A percentile compares a stretch with the other conserved stretches of the same genome.
phyloP scores from a whole-genome alignment of 495 filamentous ascomycete genomes.

The Neurospora sublineolata region DNA sequence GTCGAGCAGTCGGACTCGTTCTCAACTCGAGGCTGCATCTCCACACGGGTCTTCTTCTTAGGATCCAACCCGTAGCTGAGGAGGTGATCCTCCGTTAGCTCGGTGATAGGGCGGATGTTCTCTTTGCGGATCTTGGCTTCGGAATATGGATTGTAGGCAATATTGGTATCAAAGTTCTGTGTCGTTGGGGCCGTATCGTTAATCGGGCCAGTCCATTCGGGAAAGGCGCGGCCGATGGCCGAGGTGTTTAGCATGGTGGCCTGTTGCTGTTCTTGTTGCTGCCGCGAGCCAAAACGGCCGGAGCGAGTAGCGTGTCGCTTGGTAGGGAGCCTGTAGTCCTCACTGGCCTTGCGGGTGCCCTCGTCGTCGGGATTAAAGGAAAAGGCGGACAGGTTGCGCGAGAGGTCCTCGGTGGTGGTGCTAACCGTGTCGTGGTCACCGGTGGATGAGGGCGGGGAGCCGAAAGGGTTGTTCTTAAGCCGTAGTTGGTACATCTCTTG shows the following conservation, averaged over 20 bases:
- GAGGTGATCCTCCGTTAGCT: conserved; percentile 12
- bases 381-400: conserved; percentile 29
- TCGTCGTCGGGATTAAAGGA: conserved; percentile 36
- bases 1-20: conserved; percentile 32
- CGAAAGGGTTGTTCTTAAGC: conserved; percentile 33
- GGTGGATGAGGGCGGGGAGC: conserved; percentile 40
- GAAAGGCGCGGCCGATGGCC: conserved; percentile 49
- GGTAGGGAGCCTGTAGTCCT: conserved; percentile 8
- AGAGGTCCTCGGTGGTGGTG: conserved; percentile 25
- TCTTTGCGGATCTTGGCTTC: conserved; percentile 20
- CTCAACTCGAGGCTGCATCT: conserved; percentile 36
- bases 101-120: conserved; percentile 25
- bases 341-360: conserved; percentile 27
- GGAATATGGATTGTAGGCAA: conserved; percentile 7
- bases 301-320: conserved; percentile 15
- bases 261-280: background rate
- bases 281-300: conserved; percentile 17
- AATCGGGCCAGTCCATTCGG: conserved; percentile 38
- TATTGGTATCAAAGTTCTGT: conserved; percentile 12
- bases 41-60: conserved; percentile 22
- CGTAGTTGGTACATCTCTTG: conserved; percentile 26
- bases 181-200: conserved; percentile 10
- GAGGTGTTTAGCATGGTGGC: conserved; percentile 45
- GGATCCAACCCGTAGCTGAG: conserved; percentile 18
- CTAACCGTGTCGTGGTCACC: conserved; percentile 41